phyloP scores from a whole-genome alignment of 768 basidiomycete species.

The Kwoniella bestiolae region DNA sequence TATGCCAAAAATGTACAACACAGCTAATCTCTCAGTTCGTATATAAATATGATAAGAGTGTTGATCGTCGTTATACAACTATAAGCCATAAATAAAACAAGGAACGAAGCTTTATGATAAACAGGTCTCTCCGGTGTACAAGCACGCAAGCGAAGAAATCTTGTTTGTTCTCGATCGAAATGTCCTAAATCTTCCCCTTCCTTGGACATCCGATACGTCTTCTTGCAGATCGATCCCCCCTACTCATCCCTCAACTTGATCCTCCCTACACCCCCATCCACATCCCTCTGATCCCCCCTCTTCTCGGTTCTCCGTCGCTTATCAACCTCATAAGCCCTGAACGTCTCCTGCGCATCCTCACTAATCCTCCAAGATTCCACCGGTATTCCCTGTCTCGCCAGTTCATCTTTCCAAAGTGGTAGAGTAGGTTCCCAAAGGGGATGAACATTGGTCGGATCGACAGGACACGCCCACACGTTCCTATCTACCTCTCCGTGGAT shows the following conservation, averaged over 20 bases:
- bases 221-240: background rate
- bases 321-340: conserved; percentile 46
- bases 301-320: conserved; percentile 38
- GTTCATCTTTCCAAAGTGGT: conserved; percentile 45
- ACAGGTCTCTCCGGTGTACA: too few relatives aligned
- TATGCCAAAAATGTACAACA: background rate
- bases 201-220: too few relatives aligned
- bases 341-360: conserved; percentile 48
- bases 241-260: conserved; percentile 44
- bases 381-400: conserved; percentile 34
- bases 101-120: background rate
- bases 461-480: conserved; percentile 43
- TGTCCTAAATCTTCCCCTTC: too few relatives aligned
- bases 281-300: conserved; percentile 14
- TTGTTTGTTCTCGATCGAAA: too few relatives aligned
- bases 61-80: background rate
- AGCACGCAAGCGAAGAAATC: too few relatives aligned
- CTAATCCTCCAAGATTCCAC: conserved; percentile 31
- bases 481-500: conserved; percentile 36
- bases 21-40: background rate
- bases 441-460: conserved; percentile 51
- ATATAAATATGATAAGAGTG: too few relatives aligned
- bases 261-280: conserved; percentile 7
- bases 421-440: conserved; percentile 53
- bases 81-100: background rate